Percentiles rank a stretch among this genome's conserved stretches.
Conservation (phyloP, 2,329 filamentous ascomycete genomes). For the Epichloe aotearoae region DNA sequence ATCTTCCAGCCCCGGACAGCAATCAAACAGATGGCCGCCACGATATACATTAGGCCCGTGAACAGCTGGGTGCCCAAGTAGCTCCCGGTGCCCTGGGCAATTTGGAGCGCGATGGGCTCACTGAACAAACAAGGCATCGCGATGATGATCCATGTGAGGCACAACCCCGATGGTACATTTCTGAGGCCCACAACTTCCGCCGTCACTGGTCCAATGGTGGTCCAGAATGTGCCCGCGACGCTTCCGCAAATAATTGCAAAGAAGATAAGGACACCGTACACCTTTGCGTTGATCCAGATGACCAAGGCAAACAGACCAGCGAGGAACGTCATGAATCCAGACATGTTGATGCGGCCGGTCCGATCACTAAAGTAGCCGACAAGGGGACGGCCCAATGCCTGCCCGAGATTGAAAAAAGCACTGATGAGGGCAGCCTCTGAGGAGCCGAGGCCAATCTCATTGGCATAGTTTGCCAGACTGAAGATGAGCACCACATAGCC, state of each 20-base stretch:
- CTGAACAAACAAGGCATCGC: constrained; percentile 58
- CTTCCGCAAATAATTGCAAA: constrained; percentile 58
- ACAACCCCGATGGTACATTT: constrained; percentile 53
- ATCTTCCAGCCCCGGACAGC: constrained; percentile 26
- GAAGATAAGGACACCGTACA: constrained; percentile 54
- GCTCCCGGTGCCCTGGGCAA: constrained; percentile 29
- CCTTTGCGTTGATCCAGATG: constrained; percentile 57
- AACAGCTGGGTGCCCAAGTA: constrained; percentile 45
- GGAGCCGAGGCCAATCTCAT: constrained; percentile 51
- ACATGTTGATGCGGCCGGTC: constrained; percentile 62
- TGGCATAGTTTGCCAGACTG: constrained; percentile 60
- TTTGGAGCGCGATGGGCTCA: constrained; percentile 48
- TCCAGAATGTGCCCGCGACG: constrained; percentile 60
- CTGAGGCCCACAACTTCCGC: constrained; percentile 63
- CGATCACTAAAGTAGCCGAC: constrained; percentile 62
- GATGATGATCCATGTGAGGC: constrained; percentile 58
- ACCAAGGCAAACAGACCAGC: constrained; percentile 52
- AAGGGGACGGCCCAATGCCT: constrained; percentile 54
- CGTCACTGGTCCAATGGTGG: constrained; percentile 53
- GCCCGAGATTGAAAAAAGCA: constrained; percentile 54
- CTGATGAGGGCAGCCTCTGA: constrained; percentile 57
- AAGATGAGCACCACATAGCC: constrained; percentile 69
- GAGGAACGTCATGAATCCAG: constrained; percentile 48
- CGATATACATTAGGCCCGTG: constrained; percentile 46
- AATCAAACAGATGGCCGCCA: constrained; percentile 23